Evolutionary conservation across 257 asterid species (phyloP), one percentile per base, ranked within the genome.

Genomic region (Nicotiana attenuata): DNA sequence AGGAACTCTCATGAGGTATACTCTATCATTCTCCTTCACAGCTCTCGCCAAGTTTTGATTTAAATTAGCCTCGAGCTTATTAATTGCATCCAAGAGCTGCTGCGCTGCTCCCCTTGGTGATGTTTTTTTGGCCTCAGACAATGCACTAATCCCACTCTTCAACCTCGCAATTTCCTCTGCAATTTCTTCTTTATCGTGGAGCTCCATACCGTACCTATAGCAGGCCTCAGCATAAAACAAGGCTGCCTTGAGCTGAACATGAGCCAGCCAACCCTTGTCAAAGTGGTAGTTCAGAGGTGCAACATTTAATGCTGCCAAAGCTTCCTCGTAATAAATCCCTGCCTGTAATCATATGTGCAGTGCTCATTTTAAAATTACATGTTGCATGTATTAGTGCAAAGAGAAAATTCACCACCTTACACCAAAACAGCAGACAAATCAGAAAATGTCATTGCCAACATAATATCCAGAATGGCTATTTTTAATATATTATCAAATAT

Each of bases 111-210:
- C 97, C 87, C 87, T 93, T 16, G 98, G 91, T 66, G 97, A 85
- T 45, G 97, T 83, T 84, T 92, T 96, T 86, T 90, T 96, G 50
- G 95, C 95, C 22, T 94, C 99, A 15, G 92, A 86, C 81, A 94
- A 82, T 61, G 92, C 89, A 84, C 78, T 87, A 64, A 91, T 28
- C 83, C 98, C 99, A 90, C 94, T 90, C 89, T 93, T 94, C 87
- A 96, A 84, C 85, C 99, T 93, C 31, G 98, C 98, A 87, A 94
- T 96, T 86, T 96, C 99, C 90, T 96, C 97, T 50, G 93, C 98
- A 75, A 96, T 94, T 89, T 94, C 98, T 90, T 96, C 99, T 85
- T 96, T 96, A 78, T 89, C 97, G 81, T 96, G 99, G 56, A 96
- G 92, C 85, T 96, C 99, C 86, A 96, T 82, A 85, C 99, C 82